Conservation (phyloP, 2,329 filamentous ascomycete species). For the Claviceps arundinis region DNA sequence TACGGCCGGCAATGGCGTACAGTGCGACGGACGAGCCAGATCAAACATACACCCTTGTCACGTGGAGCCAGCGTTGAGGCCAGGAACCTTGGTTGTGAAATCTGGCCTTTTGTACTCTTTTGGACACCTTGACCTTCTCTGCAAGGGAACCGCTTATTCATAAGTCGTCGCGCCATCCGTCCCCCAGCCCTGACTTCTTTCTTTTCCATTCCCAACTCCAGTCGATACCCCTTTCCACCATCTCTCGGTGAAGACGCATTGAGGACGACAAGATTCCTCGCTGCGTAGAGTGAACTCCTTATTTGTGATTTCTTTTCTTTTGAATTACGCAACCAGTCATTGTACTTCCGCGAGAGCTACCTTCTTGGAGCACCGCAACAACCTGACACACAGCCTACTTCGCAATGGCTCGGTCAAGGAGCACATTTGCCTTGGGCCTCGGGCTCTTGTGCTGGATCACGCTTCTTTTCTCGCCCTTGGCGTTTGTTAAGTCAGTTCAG, state of each 20-base stretch:
- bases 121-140: constrained; percentile 32
- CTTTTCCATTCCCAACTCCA: constrained; percentile 11
- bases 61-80: constrained; percentile 14
- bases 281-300: constrained; percentile 13
- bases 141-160: constrained; percentile 15
- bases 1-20: neutral
- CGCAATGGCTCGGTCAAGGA: constrained; percentile 45
- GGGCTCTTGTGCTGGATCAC: constrained; percentile 86
- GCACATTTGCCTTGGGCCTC: constrained; percentile 65
- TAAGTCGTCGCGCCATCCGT: constrained; percentile 19
- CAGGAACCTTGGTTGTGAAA: constrained; percentile 23
- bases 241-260: constrained; percentile 16
- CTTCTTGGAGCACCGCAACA: constrained; percentile 7
- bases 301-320: constrained; percentile 12
- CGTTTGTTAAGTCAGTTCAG: constrained; percentile 66
- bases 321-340: constrained; percentile 10
- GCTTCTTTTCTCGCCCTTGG: constrained; percentile 75
- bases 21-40: neutral
- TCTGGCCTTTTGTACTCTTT: constrained; percentile 33
- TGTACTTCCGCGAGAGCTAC: constrained; percentile 5
- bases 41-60: constrained; percentile 12
- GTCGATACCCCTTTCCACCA: constrained; percentile 14
- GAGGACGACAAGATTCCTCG: constrained; percentile 15
- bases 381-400: constrained; percentile 9
- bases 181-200: constrained; percentile 14